Percentiles rank a stretch among this genome's conserved stretches.
Conservation (phyloP, 345 rosid genomes). For the Salix caprea region DNA sequence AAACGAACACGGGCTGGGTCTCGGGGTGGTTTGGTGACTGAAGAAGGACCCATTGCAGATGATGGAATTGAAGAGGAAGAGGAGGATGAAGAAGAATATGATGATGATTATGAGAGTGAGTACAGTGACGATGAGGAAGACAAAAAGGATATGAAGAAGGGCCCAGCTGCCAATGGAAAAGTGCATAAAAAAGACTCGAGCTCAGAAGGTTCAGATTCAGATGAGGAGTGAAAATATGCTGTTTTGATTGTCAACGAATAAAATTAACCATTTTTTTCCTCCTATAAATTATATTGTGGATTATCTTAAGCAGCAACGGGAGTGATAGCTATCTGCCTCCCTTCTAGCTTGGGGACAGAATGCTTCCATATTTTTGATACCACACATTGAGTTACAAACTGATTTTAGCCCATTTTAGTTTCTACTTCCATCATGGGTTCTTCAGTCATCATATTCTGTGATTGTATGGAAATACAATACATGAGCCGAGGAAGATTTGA, state of each 20-base stretch:
- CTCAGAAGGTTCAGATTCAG: conserved; percentile 67
- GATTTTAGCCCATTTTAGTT: not conserved
- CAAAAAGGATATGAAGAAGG: conserved; percentile 58
- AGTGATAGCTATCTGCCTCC: not conserved
- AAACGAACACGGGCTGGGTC: conserved; percentile 85
- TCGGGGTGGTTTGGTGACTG: conserved; percentile 51
- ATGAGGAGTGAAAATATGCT: conserved; percentile 49
- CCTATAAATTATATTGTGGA: not conserved
- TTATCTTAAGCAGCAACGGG: not conserved
- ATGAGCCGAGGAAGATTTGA: no score
- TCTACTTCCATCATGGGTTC: not conserved
- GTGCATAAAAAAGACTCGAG: conserved; percentile 46
- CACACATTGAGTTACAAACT: not conserved
- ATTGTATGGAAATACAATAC: no score
- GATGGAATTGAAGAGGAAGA: conserved; percentile 95
- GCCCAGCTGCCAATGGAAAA: conserved; percentile 46
- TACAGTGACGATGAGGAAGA: conserved; percentile 91
- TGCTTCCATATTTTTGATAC: not conserved
- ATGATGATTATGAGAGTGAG: conserved; percentile 88
- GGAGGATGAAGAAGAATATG: conserved; percentile 80
- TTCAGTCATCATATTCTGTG: not conserved
- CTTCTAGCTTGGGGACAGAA: not conserved
- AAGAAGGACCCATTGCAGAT: conserved; percentile 67
- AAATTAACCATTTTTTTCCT: not conserved
- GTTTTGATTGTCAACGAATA: conserved; percentile 18